A percentile compares a stretch with the other conserved stretches of the same genome.
Evolutionary conservation across 768 basidiomycete genomes (phyloP).

Genomic region (Termitomyces sp.): DNA sequence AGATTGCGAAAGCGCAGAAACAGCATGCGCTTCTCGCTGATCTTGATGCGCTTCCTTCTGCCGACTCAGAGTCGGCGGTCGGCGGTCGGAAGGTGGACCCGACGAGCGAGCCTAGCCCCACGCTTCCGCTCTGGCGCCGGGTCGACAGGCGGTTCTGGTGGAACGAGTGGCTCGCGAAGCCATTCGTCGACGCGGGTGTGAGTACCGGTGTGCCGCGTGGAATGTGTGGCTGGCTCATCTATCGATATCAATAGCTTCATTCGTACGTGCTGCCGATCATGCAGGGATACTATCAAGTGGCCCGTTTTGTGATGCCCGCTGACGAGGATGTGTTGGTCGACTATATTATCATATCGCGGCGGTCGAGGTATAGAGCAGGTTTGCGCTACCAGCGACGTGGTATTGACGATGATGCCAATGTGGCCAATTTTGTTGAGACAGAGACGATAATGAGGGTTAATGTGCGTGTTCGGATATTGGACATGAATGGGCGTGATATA

Average conservation of each 20-base stretch:
- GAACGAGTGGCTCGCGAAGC: conserved; percentile 85
- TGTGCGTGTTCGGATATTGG: conserved; percentile 34
- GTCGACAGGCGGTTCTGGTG: conserved; percentile 94
- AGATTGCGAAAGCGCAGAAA: conserved; percentile 47
- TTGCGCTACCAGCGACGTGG: conserved; percentile 93
- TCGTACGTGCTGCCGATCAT: conserved; percentile 86
- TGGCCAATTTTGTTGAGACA: conserved; percentile 95
- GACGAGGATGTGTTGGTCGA: conserved; percentile 54
- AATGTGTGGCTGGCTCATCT: neutral
- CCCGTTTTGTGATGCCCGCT: conserved; percentile 58
- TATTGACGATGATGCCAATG: conserved; percentile 87
- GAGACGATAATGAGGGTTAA: conserved; percentile 83
- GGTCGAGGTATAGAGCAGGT: conserved; percentile 87
- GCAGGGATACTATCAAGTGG: conserved; percentile 85
- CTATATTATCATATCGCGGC: conserved; percentile 78
- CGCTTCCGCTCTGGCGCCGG: conserved; percentile 85
- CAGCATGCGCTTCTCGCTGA: conserved; percentile 56
- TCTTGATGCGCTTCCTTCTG: conserved; percentile 43
- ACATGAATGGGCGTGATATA: neutral
- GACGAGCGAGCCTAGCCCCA: conserved; percentile 66
- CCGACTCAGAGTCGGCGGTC: conserved; percentile 17
- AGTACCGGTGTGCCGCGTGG: conserved; percentile 16
- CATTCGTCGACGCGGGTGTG: conserved; percentile 86
- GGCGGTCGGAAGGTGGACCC: conserved; percentile 36
- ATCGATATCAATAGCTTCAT: conserved; percentile 47